phyloP scores from a whole-genome alignment of 257 asterid species.

The Apocynum venetum region DNA sequence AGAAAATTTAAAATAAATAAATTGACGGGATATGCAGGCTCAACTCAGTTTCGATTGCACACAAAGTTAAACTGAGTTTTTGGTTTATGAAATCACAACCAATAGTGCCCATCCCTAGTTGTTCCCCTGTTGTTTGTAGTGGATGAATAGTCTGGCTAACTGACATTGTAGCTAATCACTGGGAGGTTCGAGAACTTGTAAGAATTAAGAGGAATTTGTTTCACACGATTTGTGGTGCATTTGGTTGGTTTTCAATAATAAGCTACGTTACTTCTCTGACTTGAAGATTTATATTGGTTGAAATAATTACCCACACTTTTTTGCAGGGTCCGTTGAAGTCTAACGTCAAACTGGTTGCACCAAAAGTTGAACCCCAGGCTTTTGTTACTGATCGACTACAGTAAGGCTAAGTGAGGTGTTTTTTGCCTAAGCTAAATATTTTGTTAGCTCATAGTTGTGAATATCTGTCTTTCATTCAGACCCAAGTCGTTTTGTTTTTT shows the following conservation, averaged over 20 bases:
- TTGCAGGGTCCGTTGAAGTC: slow-evolving; percentile 38
- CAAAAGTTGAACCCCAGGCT: slow-evolving; percentile 2
- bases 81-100: no score
- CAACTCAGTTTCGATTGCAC: no score
- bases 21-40: no score
- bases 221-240: neutral
- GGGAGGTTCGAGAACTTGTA: neutral
- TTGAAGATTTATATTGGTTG: neutral
- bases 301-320: neutral
- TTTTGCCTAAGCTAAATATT: neutral
- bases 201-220: neutral
- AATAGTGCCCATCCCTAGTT: no score
- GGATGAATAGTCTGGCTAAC: neutral
- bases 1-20: no score
- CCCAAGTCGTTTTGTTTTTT: neutral
- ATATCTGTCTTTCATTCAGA: neutral
- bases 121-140: neutral
- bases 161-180: neutral
- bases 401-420: neutral
- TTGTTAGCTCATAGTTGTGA: slow-evolving; percentile 7
- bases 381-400: slow-evolving; percentile 1
- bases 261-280: neutral
- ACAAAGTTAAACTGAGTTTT: no score
- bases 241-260: neutral
- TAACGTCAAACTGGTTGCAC: slow-evolving; percentile 12